phyloP scores from a whole-genome alignment of 352 stramenopile species.

The Pythium guiyangense region DNA sequence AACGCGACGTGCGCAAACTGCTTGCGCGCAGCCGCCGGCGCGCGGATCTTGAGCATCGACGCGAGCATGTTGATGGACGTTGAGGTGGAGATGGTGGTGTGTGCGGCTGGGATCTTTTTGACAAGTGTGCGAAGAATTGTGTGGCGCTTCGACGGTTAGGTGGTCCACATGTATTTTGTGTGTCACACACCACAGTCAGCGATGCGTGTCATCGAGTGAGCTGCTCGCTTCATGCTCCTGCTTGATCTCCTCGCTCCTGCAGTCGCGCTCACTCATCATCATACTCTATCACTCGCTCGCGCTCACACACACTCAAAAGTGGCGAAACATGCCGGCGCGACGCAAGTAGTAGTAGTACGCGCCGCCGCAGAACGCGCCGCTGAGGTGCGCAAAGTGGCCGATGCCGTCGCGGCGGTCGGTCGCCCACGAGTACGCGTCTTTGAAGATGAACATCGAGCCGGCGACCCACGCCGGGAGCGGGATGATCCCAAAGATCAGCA shows the following conservation, averaged over 20 bases:
- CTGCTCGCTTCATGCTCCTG: too few relatives aligned
- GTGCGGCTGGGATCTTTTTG: conserved; percentile 1
- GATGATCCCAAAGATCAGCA: conserved; percentile 73
- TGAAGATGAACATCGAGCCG: conserved; percentile 67
- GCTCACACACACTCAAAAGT: not conserved
- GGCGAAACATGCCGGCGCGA: not conserved
- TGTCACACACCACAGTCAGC: too few relatives aligned
- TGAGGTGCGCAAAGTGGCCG: conserved; percentile 72
- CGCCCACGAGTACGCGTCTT: conserved; percentile 65
- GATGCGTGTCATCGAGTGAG: too few relatives aligned
- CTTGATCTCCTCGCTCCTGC: too few relatives aligned
- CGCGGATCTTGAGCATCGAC: conserved; percentile 28
- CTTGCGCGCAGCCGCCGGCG: conserved; percentile 12
- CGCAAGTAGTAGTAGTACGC: conserved; percentile 63
- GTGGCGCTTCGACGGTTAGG: too few relatives aligned
- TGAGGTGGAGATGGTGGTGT: not conserved
- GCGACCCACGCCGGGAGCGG: conserved; percentile 72
- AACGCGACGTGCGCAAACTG: conserved; percentile 18
- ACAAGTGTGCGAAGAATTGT: not conserved
- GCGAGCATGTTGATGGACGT: conserved; percentile 9
- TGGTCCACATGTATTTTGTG: too few relatives aligned
- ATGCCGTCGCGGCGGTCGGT: conserved; percentile 47
- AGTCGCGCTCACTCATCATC: not conserved
- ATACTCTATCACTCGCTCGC: not conserved
- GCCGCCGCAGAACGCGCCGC: conserved; percentile 50